phyloP scores from a whole-genome alignment of 2,329 filamentous ascomycete genomes.

The Seiridium cupressi region DNA sequence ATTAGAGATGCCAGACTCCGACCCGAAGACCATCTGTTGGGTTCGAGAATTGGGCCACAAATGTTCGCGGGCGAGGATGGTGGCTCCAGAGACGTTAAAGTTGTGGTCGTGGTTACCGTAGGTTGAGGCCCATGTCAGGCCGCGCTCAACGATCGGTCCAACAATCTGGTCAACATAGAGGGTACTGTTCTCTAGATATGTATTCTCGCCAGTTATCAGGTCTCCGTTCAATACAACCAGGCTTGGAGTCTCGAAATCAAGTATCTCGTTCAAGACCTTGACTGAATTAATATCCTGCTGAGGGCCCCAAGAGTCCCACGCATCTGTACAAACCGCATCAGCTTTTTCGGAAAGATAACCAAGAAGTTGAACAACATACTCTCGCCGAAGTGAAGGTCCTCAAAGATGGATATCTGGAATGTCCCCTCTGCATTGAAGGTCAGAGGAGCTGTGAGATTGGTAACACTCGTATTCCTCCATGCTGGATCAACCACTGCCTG shows the following conservation, averaged over 20 bases:
- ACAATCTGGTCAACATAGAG: conserved; percentile 60
- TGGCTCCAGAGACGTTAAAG: conserved; percentile 51
- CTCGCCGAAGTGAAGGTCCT: conserved; percentile 72
- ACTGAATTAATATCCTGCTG: conserved; percentile 56
- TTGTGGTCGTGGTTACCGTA: conserved; percentile 71
- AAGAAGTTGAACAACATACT: conserved; percentile 34
- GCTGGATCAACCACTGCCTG: not conserved
- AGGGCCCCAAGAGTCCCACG: conserved; percentile 43
- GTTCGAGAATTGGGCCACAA: conserved; percentile 37
- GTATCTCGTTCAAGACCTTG: conserved; percentile 54
- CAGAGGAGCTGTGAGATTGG: conserved; percentile 15
- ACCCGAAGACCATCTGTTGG: conserved; percentile 34
- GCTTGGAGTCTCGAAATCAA: conserved; percentile 54
- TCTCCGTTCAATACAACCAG: conserved; percentile 72
- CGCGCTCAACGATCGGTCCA: conserved; percentile 51
- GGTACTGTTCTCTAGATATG: conserved; percentile 52
- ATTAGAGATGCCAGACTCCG: conserved; percentile 41
- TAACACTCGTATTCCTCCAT: not conserved
- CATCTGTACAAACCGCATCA: conserved; percentile 28
- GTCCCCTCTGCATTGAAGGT: conserved; percentile 41
- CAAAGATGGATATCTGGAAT: conserved; percentile 60
- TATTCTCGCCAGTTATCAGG: conserved; percentile 67
- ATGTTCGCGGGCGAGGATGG: conserved; percentile 41
- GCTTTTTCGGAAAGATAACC: not conserved
- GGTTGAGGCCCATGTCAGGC: conserved; percentile 62